A percentile compares a stretch with the other conserved stretches of the same genome.
These are phyloP conservation scores for Spathaspora sp. DNA, from an alignment of 805 yeast genomes.

Conservation along the genomic window DNA sequence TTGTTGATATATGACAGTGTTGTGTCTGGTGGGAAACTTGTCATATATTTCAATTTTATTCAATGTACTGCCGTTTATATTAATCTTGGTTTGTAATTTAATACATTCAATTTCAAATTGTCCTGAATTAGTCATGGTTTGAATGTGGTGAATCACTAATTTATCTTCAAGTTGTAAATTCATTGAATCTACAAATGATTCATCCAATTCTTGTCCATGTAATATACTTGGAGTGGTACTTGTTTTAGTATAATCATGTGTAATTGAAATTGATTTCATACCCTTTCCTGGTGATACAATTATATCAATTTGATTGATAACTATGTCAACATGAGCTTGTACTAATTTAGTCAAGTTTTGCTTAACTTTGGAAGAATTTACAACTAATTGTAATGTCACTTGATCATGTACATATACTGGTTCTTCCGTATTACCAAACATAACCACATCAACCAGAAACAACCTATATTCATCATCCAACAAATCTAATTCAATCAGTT, in stretches of 20 bases:
- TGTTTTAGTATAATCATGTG: slow-evolving; percentile 2
- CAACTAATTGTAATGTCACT: background rate
- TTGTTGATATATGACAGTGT: background rate
- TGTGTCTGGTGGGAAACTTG: background rate
- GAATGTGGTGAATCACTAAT: slow-evolving; percentile 18
- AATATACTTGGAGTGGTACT: background rate
- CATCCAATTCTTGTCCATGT: slow-evolving; percentile 3
- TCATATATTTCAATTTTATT: slow-evolving; percentile 8
- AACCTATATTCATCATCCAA: background rate
- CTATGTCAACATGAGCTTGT: slow-evolving; percentile 2
- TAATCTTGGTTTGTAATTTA: slow-evolving; percentile 10
- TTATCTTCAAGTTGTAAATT: slow-evolving; percentile 3
- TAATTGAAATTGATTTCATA: slow-evolving; percentile 4
- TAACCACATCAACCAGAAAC: background rate
- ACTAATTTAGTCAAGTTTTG: background rate
- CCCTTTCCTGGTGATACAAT: background rate
- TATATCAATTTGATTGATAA: slow-evolving; percentile 10
- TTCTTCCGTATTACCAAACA: background rate
- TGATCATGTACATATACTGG: background rate
- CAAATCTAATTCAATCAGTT: background rate
- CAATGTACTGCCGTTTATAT: slow-evolving; percentile 6
- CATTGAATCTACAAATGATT: slow-evolving; percentile 1
- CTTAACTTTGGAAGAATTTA: background rate
- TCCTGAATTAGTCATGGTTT: slow-evolving; percentile 20
- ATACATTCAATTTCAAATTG: slow-evolving; percentile 15